phyloP scores from a whole-genome alignment of 208 protist genomes.

The Crithidia fasciculata region DNA sequence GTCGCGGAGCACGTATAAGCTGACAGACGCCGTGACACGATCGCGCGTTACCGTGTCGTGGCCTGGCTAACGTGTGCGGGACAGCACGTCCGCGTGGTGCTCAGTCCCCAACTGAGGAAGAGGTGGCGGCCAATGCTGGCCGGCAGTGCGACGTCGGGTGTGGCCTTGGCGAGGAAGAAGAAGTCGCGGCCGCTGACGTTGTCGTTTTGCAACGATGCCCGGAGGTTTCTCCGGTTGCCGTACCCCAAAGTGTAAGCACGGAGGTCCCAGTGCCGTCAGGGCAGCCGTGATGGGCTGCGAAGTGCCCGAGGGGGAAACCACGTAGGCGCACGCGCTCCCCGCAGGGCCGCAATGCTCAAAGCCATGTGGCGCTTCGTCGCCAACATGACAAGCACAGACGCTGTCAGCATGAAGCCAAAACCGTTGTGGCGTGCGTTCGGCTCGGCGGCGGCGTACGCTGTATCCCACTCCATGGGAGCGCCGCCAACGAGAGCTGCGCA shows the following conservation, averaged over 20 bases:
- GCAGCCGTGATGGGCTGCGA: not conserved
- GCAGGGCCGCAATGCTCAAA: not conserved
- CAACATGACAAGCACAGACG: not conserved
- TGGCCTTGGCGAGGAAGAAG: not conserved
- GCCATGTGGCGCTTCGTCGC: not conserved
- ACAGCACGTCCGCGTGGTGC: not conserved
- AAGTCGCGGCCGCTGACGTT: not conserved
- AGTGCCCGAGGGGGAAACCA: not conserved
- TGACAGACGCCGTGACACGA: not conserved
- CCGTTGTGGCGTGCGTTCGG: not conserved
- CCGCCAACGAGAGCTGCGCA: not conserved
- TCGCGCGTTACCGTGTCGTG: not conserved
- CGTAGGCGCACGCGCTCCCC: not conserved
- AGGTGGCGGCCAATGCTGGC: not conserved
- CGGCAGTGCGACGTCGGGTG: not conserved
- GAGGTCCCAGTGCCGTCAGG: not conserved
- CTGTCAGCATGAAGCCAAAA: not conserved
- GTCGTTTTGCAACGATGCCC: not conserved
- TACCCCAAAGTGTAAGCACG: not conserved
- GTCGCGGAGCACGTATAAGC: not conserved
- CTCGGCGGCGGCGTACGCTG: not conserved
- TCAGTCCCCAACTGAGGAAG: not conserved
- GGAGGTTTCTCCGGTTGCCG: not conserved
- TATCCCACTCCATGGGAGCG: not conserved
- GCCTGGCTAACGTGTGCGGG: not conserved